Evolutionary conservation across 768 basidiomycete species (phyloP).

Genomic region (Sporobolomyces phaffii): DNA sequence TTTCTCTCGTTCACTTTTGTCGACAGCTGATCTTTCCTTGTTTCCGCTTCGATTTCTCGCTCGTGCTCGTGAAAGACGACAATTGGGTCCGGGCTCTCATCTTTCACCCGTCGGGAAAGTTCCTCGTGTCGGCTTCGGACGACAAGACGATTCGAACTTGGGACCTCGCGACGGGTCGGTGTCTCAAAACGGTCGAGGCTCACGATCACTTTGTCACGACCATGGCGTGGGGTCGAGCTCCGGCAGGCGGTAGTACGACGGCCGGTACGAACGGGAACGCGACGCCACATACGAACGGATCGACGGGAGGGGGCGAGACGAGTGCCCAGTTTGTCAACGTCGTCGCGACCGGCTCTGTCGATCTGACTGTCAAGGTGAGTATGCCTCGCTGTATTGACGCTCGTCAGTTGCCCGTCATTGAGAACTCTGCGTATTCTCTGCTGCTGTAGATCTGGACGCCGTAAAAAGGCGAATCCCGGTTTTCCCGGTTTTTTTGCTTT

Average conservation of each 20-base stretch:
- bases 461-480: not conserved
- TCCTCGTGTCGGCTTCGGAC: conserved; percentile 81
- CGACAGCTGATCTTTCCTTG: not conserved
- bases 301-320: conserved; percentile 23
- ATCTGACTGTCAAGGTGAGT: conserved; percentile 49
- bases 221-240: conserved; percentile 42
- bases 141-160: conserved; percentile 87
- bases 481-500: not conserved
- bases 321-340: conserved; percentile 50
- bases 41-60: not conserved
- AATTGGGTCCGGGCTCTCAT: conserved; percentile 84
- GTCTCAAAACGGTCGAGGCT: conserved; percentile 78
- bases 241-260: conserved; percentile 22
- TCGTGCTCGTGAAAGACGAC: conserved; percentile 52
- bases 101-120: conserved; percentile 85
- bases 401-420: not conserved
- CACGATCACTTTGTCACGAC: conserved; percentile 57
- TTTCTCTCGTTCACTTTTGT: no score
- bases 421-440: not conserved
- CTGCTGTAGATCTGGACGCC: not conserved
- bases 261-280: conserved; percentile 12
- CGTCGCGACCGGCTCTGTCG: conserved; percentile 52
- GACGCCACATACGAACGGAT: conserved; percentile 24
- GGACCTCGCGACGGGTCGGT: conserved; percentile 79
- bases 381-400: not conserved